Evolutionary conservation across 73 alveolate genomes (phyloP).

Genomic region (Stentor coeruleus): DNA sequence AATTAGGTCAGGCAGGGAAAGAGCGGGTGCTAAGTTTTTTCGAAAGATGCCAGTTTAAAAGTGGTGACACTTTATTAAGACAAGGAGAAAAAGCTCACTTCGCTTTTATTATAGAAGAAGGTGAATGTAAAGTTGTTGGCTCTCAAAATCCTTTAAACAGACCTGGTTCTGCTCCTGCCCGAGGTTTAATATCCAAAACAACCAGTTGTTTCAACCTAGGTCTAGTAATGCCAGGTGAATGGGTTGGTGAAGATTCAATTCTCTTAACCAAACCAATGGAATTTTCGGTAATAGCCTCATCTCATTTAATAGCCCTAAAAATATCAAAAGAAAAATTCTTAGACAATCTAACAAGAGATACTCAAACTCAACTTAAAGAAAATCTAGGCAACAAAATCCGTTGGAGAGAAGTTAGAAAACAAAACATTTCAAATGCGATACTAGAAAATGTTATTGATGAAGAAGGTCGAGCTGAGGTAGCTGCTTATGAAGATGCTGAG

Average conservation of each 20-base stretch:
- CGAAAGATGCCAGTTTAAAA: constrained; percentile 15
- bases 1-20: constrained; percentile 15
- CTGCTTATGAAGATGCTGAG: neutral
- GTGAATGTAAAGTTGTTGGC: neutral
- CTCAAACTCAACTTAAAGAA: constrained; percentile 1
- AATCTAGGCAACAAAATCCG: neutral
- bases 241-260: constrained; percentile 28
- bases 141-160: neutral
- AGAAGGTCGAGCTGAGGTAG: neutral
- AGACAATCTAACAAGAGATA: neutral
- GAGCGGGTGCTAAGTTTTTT: constrained; percentile 6
- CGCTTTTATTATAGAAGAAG: constrained; percentile 28
- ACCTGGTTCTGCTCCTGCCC: neutral
- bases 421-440: neutral
- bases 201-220: constrained; percentile 23
- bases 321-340: constrained; percentile 10
- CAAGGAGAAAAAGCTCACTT: constrained; percentile 17
- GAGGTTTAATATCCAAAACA: constrained; percentile 9
- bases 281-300: constrained; percentile 24
- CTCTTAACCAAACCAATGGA: constrained; percentile 11
- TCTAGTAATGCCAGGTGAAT: neutral
- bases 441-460: neutral
- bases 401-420: constrained; percentile 6
- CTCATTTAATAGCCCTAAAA: constrained; percentile 13
- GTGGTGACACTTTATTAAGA: neutral